Conservation (phyloP, 1,284 basidiomycete genomes). For the Singerocomus inundabilis region DNA sequence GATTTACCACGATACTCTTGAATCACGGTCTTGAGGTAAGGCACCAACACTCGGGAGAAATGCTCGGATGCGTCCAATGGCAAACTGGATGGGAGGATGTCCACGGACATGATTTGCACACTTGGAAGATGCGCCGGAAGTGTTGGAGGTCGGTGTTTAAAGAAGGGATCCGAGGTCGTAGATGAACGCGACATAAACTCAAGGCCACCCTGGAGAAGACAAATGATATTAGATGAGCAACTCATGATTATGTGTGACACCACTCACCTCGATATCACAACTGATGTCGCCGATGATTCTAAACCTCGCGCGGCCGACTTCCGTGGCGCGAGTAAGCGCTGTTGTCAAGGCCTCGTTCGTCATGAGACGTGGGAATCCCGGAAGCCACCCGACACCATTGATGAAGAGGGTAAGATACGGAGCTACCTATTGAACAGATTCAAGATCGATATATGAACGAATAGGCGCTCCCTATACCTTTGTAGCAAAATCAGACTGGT, state of each 20-base stretch:
- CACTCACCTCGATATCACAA: conserved; percentile 73
- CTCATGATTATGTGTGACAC: not conserved
- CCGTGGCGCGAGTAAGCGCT: conserved; percentile 50
- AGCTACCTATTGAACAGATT: conserved; percentile 56
- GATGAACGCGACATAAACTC: conserved; percentile 77
- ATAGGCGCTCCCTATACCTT: conserved; percentile 43
- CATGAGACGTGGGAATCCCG: conserved; percentile 76
- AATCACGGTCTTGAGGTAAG: conserved; percentile 68
- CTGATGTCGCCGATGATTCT: conserved; percentile 81
- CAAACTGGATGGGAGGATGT: conserved; percentile 84
- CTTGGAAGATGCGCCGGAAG: conserved; percentile 49
- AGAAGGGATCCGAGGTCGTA: conserved; percentile 77
- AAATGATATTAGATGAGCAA: not conserved
- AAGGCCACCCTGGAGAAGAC: conserved; percentile 63
- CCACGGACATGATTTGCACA: conserved; percentile 81
- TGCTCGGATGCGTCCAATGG: conserved; percentile 77
- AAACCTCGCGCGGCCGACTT: conserved; percentile 56
- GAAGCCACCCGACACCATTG: conserved; percentile 84
- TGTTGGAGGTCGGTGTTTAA: conserved; percentile 45
- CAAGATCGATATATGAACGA: not conserved
- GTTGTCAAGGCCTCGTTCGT: conserved; percentile 59
- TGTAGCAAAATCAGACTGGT: conserved; percentile 66
- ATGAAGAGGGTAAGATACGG: conserved; percentile 82
- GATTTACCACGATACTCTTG: conserved; percentile 34
- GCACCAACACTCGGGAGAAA: conserved; percentile 66